Evolutionary conservation across 495 filamentous ascomycete genomes (phyloP).

Genomic region (Talaromyces stipitatus): DNA sequence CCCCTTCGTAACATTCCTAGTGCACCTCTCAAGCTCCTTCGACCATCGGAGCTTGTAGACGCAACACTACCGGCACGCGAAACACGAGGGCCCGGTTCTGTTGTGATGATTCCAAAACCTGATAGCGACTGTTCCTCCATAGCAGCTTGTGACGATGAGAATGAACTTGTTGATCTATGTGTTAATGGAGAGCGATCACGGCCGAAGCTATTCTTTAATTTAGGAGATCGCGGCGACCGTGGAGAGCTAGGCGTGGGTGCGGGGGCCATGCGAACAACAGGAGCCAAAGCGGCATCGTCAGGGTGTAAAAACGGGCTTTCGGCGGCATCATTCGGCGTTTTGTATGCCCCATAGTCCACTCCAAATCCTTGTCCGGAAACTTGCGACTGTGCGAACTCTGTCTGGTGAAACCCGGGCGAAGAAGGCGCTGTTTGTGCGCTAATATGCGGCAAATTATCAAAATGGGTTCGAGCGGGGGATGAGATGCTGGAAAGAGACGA

Average conservation of each 20-base stretch:
- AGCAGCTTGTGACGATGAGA: constrained; percentile 24
- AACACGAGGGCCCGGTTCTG: constrained; percentile 31
- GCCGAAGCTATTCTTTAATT: constrained; percentile 19
- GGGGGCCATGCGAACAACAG: constrained; percentile 80
- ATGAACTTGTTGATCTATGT: constrained; percentile 32
- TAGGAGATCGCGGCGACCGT: constrained; percentile 48
- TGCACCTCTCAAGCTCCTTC: constrained; percentile 30
- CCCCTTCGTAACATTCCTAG: constrained; percentile 26
- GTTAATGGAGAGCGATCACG: constrained; percentile 16
- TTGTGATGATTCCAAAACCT: constrained; percentile 34
- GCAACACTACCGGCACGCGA: constrained; percentile 34
- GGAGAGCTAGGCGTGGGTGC: constrained; percentile 49
- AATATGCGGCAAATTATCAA: constrained; percentile 53
- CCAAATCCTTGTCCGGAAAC: constrained; percentile 48
- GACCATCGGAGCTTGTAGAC: constrained; percentile 30
- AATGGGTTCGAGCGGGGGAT: constrained; percentile 61
- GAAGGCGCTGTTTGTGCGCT: constrained; percentile 40
- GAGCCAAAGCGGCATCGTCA: constrained; percentile 71
- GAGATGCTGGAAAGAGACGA: constrained; percentile 86
- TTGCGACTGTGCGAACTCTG: constrained; percentile 11
- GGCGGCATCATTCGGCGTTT: constrained; percentile 24
- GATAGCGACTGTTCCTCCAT: constrained; percentile 19
- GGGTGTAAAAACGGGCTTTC: constrained; percentile 46
- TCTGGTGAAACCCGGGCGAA: constrained; percentile 35
- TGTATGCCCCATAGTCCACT: constrained; percentile 60